A percentile compares a stretch with the other conserved stretches of the same genome.
Conservation (phyloP, 805 yeast genomes). For the Kregervanrija pseudodelftensis region DNA sequence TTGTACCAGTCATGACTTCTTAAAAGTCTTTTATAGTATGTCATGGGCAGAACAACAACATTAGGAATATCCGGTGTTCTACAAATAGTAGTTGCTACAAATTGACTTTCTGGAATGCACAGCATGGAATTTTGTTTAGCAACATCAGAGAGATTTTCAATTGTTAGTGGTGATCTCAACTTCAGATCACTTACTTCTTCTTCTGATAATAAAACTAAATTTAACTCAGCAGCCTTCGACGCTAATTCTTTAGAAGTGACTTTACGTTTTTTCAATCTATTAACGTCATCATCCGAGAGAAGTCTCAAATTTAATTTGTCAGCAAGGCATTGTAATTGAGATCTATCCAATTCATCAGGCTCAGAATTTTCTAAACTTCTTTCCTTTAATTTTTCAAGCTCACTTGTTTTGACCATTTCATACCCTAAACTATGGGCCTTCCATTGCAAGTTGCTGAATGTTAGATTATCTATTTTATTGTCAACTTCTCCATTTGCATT, state of each 20-base stretch:
- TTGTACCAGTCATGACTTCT: conserved; percentile 33
- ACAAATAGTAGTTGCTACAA: conserved; percentile 55
- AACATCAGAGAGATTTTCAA: conserved; percentile 25
- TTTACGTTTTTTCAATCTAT: conserved; percentile 21
- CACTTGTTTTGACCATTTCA: no score
- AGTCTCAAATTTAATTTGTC: conserved; percentile 28
- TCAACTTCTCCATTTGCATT: no score
- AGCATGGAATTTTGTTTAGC: conserved; percentile 43
- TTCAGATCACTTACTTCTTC: conserved; percentile 17
- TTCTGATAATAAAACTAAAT: conserved; percentile 29
- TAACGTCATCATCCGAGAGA: conserved; percentile 27
- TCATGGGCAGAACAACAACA: conserved; percentile 57
- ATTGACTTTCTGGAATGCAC: conserved; percentile 52
- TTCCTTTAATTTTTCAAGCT: conserved; percentile 22
- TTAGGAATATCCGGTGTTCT: conserved; percentile 46
- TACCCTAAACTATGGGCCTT: no score
- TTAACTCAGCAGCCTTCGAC: conserved; percentile 34
- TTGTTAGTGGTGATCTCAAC: conserved; percentile 7
- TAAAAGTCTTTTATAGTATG: conserved; percentile 54
- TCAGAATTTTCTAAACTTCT: background rate
- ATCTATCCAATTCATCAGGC: conserved; percentile 1
- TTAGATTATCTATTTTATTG: no score
- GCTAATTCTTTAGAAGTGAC: conserved; percentile 29
- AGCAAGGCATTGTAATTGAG: conserved; percentile 24
- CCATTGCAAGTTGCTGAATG: no score